Conservation (phyloP, 2,329 filamentous ascomycete species). For the Aspergillaceae sp. region DNA sequence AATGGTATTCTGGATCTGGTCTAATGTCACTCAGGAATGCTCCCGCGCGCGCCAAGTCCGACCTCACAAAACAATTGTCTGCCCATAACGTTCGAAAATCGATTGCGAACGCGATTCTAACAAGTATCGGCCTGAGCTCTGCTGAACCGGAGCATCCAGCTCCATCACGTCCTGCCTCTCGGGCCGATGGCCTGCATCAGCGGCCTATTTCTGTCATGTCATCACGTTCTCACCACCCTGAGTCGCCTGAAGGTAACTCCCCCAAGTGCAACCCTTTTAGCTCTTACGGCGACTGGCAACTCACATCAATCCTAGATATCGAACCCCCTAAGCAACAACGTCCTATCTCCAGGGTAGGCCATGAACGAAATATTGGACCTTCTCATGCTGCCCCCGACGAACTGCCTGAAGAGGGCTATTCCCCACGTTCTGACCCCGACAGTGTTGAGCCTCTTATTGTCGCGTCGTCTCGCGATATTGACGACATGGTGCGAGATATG, state of each 20-base stretch:
- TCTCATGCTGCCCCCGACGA: neutral
- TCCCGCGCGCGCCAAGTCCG: constrained; percentile 73
- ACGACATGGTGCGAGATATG: constrained; percentile 80
- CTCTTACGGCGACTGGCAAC: neutral
- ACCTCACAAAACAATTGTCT: constrained; percentile 78
- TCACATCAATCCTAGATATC: neutral
- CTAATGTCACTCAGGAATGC: constrained; percentile 50
- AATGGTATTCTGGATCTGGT: neutral
- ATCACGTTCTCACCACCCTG: constrained; percentile 17
- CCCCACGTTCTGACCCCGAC: constrained; percentile 34
- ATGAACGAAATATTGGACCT: neutral
- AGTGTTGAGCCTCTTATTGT: constrained; percentile 72
- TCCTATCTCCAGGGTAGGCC: neutral
- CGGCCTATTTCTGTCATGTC: constrained; percentile 25
- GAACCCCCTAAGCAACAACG: neutral
- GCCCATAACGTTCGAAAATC: constrained; percentile 77
- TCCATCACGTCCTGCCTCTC: constrained; percentile 10
- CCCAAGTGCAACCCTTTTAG: too few species aligned
- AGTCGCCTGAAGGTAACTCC: constrained; percentile 13
- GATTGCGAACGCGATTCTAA: constrained; percentile 72
- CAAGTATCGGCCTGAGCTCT: constrained; percentile 54
- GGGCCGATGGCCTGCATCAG: constrained; percentile 14
- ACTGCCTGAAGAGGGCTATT: neutral
- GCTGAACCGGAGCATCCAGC: constrained; percentile 17
- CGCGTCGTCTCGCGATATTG: constrained; percentile 76